Percentiles rank a stretch among this genome's conserved stretches.
Conservation (phyloP, 306 rosid species). For the Quercus glauca region DNA sequence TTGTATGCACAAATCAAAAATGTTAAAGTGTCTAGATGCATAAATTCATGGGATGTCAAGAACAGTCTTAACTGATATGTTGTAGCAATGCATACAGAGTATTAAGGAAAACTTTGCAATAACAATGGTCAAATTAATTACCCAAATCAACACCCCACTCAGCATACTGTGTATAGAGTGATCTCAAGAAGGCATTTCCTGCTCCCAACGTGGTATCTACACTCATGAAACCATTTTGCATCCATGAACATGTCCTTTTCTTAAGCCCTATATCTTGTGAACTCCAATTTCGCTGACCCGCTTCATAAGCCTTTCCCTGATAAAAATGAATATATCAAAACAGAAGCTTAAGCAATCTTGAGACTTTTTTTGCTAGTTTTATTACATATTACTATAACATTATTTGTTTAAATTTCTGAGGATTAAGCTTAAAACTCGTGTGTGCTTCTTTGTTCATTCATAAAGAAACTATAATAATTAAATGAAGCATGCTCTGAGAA, state of each 20-base stretch:
- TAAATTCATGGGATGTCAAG: conserved; percentile 2
- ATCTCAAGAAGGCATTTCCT: conserved; percentile 80
- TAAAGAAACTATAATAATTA: background rate
- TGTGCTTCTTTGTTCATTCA: background rate
- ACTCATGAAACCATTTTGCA: conserved; percentile 92
- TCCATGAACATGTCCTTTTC: conserved; percentile 81
- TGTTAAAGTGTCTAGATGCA: background rate
- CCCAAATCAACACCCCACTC: conserved; percentile 96
- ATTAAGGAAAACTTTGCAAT: conserved; percentile 17
- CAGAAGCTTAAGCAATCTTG: conserved; percentile 15
- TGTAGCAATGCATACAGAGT: background rate
- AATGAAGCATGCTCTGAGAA: conserved; percentile 2
- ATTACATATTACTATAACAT: background rate
- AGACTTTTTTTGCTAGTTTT: background rate
- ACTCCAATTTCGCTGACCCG: conserved; percentile 66
- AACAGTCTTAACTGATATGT: background rate
- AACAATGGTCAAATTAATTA: conserved; percentile 29
- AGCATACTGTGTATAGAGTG: conserved; percentile 81
- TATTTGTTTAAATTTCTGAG: background rate
- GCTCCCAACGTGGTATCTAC: conserved; percentile 75
- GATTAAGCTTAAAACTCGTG: background rate
- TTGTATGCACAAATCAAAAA: background rate
- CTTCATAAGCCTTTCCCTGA: conserved; percentile 66
- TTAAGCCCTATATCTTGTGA: conserved; percentile 77
- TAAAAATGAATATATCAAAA: conserved; percentile 13